Base-by-base conservation (phyloP, 306 rosid genomes). In the Pyrus betulifolia region DNA sequence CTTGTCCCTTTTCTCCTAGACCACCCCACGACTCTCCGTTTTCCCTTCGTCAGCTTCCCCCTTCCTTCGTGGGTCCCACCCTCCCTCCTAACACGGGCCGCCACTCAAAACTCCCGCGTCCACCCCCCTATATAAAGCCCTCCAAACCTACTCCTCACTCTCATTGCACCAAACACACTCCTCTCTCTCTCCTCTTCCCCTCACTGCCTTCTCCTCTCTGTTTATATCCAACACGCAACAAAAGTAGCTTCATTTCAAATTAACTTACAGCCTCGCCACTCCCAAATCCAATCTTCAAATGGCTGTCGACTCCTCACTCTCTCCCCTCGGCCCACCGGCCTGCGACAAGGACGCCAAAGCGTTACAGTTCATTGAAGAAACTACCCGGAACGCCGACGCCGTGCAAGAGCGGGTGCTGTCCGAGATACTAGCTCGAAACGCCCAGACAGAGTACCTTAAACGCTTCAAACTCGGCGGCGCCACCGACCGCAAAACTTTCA, bases 281-380 rank as follows among this genome's bases (percentile, higher is more conserved):
- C 13, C 65, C 8, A 38, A 15, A 30, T 31, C 0, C 18, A 11
- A 2, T 4, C 42, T 25, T 2, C 12, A 60, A 60, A 87, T 87
- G 91, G 91, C 91, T 5, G 91, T 87, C 2, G 87, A 82, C 54
- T 80, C n/a, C 61, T 76, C 2, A 45, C 87, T 58, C 1, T 87
- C 90, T 0, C 85, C 89, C 3, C 87, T 85, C 11, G 91, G 87
- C 11, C 89, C 88, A 12, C 89, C 89, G 52, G 86, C 85, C 46
- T 78, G 87, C 67, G 79, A 87, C 42, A 83, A 75, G 38, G 91
- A 87, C 75, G 89, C 89, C 7, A 85, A 87, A 54, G 87, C 91
- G 8, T 84, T 87, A 5, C 84, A 83, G 11, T 85, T 85, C 79
- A 82, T 87, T 15, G 91, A 87, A 22, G 84, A 85, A 35, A 85